Evolutionary conservation across 1,139 yeast species (phyloP), one percentile per base, ranked within the genome.

Genomic region (Wickerhamomyces sp.): DNA sequence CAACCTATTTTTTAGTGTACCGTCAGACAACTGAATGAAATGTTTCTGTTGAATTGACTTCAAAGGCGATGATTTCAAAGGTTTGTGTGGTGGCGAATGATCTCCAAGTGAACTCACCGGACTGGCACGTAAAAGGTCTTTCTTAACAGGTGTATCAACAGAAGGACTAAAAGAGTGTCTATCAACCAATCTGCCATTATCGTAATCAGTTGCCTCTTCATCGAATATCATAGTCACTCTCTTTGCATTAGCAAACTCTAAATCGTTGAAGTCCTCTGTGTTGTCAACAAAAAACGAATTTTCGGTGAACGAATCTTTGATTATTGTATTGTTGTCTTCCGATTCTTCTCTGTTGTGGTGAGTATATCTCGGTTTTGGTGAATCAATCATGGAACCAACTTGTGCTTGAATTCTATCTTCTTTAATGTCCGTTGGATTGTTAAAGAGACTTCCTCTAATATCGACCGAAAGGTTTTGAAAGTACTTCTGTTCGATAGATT

Each of bases 201-300:
- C 31, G 14, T 26, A 15, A 21, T 20, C 23, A n/a, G 12, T 27
- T 16, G 40, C 33, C 13, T 36, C 36, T 10, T 47, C 51, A 31
- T 51, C 55, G 36, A 49, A 51, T n/a, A 49, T 39, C 44, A 46
- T 46, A 3, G 54, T 51, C 1, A 50, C 51, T 30, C 55, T 44
- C 35, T 47, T 46, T 11, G 51, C 49, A 30, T 44, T 41, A 10
- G 36, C 40, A 31, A 36, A 38, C 10, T 45, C 51, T 15, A 26
- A 20, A n/a, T 45, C 51, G 29, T 44, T 20, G 14, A 28, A 15
- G n/a, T 28, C 51, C 31, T 48, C 50, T n/a, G 50, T 45, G 30
- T 47, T 35, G 33, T 49, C 54, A 18, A 42, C 50, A 41, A 42
- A 47, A 23, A 49, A 23, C 2, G 52, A 49, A 19, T 39, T 45